Evolutionary conservation across 257 asterid genomes (phyloP).

Genomic region (Datura wrightii): DNA sequence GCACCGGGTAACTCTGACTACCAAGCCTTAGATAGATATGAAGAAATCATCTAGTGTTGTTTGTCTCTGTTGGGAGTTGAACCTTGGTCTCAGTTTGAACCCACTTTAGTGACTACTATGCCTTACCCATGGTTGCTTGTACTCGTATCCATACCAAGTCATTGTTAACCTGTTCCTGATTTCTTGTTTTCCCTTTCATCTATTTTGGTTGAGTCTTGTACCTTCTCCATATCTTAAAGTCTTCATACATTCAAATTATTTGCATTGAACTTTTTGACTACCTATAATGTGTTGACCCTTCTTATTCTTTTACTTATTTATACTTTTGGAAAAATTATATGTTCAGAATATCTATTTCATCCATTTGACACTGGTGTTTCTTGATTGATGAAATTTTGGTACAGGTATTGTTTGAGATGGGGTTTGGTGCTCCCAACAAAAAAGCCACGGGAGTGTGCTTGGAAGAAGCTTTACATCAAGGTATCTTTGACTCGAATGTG

Average conservation of each 20-base stretch:
- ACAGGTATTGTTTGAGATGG: slow-evolving; percentile 82
- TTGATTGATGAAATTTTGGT: slow-evolving; percentile 16
- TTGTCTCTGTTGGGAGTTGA: not conserved
- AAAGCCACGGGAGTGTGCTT: slow-evolving; percentile 80
- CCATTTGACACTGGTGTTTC: not conserved
- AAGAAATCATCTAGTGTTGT: not conserved
- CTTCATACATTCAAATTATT: not conserved
- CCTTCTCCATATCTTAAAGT: not conserved
- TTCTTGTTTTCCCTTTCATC: not conserved
- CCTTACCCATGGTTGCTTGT: not conserved
- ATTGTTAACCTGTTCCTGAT: not conserved
- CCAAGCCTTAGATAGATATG: not conserved
- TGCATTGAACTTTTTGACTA: not conserved
- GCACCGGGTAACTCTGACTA: not conserved
- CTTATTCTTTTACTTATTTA: not conserved
- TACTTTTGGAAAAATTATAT: not conserved
- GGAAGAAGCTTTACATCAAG: slow-evolving; percentile 76
- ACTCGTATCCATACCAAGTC: not conserved
- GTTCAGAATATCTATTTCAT: slow-evolving; percentile 8
- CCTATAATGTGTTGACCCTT: slow-evolving; percentile 3
- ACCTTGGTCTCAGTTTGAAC: not conserved
- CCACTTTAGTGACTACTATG: slow-evolving; percentile 5
- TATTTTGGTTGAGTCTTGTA: not conserved
- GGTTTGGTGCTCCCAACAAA: slow-evolving; percentile 76
- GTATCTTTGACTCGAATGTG: slow-evolving; percentile 30